A percentile compares a stretch with the other conserved stretches of the same genome.
These are phyloP conservation scores for Drechslerella stenobrocha DNA, from an alignment of 2,329 filamentous ascomycete species.

Conservation along the genomic window DNA sequence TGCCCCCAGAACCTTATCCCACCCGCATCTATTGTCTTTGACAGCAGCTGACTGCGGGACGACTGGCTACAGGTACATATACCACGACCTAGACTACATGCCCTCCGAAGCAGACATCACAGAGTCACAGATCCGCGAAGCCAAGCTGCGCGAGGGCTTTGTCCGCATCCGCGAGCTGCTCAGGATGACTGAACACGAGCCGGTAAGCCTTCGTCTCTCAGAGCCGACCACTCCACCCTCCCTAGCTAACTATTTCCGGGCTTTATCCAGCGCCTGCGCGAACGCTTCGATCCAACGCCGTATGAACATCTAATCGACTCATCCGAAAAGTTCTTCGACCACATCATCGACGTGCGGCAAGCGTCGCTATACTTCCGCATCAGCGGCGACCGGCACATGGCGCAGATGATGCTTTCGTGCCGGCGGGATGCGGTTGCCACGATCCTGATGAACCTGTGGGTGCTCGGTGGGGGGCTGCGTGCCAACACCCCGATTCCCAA, in stretches of 20 bases:
- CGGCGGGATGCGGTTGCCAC: slow-evolving; percentile 64
- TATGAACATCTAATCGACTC: slow-evolving; percentile 63
- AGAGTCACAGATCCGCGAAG: slow-evolving; percentile 64
- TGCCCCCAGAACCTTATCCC: not conserved
- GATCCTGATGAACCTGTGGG: slow-evolving; percentile 64
- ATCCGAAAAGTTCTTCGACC: slow-evolving; percentile 65
- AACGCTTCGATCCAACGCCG: slow-evolving; percentile 63
- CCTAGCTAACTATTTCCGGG: slow-evolving; percentile 5
- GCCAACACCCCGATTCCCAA: slow-evolving; percentile 57
- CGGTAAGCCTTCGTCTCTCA: slow-evolving; percentile 53
- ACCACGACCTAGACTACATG: slow-evolving; percentile 62
- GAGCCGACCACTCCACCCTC: slow-evolving; percentile 7
- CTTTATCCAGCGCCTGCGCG: slow-evolving; percentile 62
- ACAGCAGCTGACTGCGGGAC: not conserved
- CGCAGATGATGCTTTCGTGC: slow-evolving; percentile 60
- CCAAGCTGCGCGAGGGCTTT: slow-evolving; percentile 65
- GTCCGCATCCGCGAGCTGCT: slow-evolving; percentile 64
- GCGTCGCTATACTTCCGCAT: slow-evolving; percentile 64
- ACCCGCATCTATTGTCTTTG: too few species aligned
- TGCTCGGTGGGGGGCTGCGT: slow-evolving; percentile 63
- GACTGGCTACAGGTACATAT: slow-evolving; percentile 60
- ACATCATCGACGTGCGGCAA: slow-evolving; percentile 64
- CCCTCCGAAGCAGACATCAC: slow-evolving; percentile 61
- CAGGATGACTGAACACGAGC: slow-evolving; percentile 64
- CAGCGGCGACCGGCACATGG: slow-evolving; percentile 60